Base-by-base conservation (phyloP, 352 stramenopile genomes). In the Globisporangium spiculum region DNA sequence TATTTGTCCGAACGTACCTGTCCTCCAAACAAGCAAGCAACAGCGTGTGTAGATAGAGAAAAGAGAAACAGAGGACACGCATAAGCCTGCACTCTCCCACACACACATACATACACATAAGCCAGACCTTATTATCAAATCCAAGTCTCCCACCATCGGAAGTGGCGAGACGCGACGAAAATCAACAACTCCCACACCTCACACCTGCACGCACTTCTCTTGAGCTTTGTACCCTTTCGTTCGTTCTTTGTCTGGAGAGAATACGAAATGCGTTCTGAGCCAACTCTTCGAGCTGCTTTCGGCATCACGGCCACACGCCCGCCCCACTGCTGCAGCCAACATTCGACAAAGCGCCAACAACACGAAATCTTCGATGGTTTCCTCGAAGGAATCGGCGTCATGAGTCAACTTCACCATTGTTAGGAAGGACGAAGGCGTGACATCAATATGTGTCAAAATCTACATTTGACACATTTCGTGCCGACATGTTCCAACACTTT, bases 1-100 rank as follows among this genome's bases (percentile, higher is more conserved):
- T 54, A 64, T 38, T 64, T 64, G 58, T 64, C 6, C 18, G 22
- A 52, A 22, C 7, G 44, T 46, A 46, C 34, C 26, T 22, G 34
- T 34, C 27, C 54, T 41, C 5, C 53, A 18, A 41, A 52, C 32
- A 14, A 63, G 18, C 34, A 26, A 54, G 10, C 12, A 34, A 14
- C 16, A 64, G 4, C 22, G 12, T 30, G 22, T 54, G 9, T 18
- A 26, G 14, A 46, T 4, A 52, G 58, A 54, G 36, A 63, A 14
- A 22, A 53, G 10, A 60, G 62, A 67, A 34, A 60, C 7, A 41
- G 48, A 67, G 30, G 52, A 41, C 20, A 27, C 14, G 8, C 24
- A 32, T 32, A 16, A 41, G 27, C 12, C 44, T 52, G 27, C 6
- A 24, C 1, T 24, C 14, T 44, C 20, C 27, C 22, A 0, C 53